phyloP scores from a whole-genome alignment of 495 filamentous ascomycete species.

The Penicillium simplicissimum region DNA sequence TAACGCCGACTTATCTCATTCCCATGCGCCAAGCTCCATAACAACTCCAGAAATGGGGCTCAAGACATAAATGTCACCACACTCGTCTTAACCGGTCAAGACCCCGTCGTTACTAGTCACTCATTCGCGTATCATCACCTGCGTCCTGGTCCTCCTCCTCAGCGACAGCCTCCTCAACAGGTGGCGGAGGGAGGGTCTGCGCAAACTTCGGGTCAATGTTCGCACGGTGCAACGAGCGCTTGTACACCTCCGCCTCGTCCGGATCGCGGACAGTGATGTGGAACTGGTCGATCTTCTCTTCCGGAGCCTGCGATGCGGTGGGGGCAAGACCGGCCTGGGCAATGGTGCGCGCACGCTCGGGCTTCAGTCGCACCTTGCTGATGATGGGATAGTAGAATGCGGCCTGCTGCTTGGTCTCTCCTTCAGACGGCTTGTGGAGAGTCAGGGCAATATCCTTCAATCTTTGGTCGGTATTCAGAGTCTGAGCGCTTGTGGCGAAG shows the following conservation, averaged over 20 bases:
- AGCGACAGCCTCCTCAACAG: constrained; percentile 19
- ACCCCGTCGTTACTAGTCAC: constrained; percentile 19
- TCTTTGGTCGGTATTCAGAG: constrained; percentile 54
- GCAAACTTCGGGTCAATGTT: constrained; percentile 49
- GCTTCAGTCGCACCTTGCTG: constrained; percentile 64
- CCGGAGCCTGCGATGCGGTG: constrained; percentile 34
- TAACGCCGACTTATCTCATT: constrained; percentile 19
- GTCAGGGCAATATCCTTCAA: constrained; percentile 62
- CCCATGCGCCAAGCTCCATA: constrained; percentile 21
- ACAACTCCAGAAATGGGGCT: constrained; percentile 13
- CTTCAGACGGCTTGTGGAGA: constrained; percentile 60
- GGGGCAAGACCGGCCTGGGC: constrained; percentile 48
- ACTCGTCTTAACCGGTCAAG: not conserved
- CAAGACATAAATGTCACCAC: constrained; percentile 17
- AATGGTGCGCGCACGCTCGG: constrained; percentile 54
- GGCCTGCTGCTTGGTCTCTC: constrained; percentile 56
- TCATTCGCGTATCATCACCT: constrained; percentile 28
- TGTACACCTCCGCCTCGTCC: constrained; percentile 53
- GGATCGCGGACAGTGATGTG: constrained; percentile 56
- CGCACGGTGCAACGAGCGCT: constrained; percentile 44
- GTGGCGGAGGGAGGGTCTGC: constrained; percentile 36
- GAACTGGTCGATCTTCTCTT: constrained; percentile 56
- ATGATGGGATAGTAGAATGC: constrained; percentile 91
- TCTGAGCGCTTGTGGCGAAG: constrained; percentile 77
- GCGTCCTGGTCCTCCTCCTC: constrained; percentile 19